phyloP scores from a whole-genome alignment of 2,329 filamentous ascomycete genomes.

The Aschersonia sp. region DNA sequence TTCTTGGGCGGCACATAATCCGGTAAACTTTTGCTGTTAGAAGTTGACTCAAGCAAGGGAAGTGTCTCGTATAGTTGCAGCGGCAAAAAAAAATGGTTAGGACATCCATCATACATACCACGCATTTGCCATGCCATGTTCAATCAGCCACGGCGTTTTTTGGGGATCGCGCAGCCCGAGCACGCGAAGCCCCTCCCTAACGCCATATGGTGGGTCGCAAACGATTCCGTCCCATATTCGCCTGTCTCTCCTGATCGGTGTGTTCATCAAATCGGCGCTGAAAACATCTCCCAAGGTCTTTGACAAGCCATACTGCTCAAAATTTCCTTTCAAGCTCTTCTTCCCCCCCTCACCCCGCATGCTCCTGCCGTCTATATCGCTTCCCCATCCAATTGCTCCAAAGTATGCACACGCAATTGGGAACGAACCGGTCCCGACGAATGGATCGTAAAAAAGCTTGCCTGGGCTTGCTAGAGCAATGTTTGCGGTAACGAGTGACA shows the following conservation, averaged over 20 bases:
- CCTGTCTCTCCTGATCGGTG: conserved; percentile 47
- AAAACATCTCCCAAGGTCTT: conserved; percentile 62
- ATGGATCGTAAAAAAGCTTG: conserved; percentile 85
- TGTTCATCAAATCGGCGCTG: conserved; percentile 76
- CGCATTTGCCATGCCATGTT: conserved; percentile 56
- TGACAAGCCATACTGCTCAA: conserved; percentile 64
- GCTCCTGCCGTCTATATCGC: conserved; percentile 85
- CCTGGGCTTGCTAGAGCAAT: conserved; percentile 71
- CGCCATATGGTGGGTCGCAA: conserved; percentile 92
- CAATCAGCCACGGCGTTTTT: conserved; percentile 43
- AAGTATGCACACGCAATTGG: conserved; percentile 83
- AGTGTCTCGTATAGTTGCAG: not conserved
- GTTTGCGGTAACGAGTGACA: conserved; percentile 84
- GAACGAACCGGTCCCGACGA: conserved; percentile 90
- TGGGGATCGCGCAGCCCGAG: conserved; percentile 60
- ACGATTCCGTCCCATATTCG: conserved; percentile 76
- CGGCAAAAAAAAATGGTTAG: not conserved
- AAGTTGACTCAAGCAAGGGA: not conserved
- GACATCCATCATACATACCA: conserved; percentile 34
- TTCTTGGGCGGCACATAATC: conserved; percentile 77
- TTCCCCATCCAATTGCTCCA: conserved; percentile 69
- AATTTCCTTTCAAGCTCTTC: conserved; percentile 51
- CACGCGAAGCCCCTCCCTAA: conserved; percentile 81
- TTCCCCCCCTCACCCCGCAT: conserved; percentile 57
- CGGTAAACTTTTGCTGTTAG: conserved; percentile 21